phyloP scores from a whole-genome alignment of 2,329 filamentous ascomycete species.

The Monascus ruber region DNA sequence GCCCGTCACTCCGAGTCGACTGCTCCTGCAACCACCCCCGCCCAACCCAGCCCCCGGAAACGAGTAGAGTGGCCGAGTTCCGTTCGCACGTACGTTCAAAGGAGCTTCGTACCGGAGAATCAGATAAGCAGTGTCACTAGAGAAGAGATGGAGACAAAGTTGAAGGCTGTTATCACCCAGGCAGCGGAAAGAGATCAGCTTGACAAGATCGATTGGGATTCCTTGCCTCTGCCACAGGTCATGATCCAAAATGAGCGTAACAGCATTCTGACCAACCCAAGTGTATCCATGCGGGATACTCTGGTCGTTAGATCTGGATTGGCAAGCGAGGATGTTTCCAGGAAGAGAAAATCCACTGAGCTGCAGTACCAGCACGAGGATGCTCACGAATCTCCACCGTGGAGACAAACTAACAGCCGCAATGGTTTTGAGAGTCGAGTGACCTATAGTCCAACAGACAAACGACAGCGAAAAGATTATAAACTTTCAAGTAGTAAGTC shows the following conservation, averaged over 20 bases:
- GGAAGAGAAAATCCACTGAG: slow-evolving; percentile 75
- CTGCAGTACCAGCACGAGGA: slow-evolving; percentile 38
- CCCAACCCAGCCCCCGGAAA: slow-evolving; percentile 30
- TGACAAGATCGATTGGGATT: slow-evolving; percentile 68
- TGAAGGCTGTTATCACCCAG: slow-evolving; percentile 74
- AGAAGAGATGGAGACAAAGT: slow-evolving; percentile 66
- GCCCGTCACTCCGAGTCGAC: slow-evolving; percentile 26
- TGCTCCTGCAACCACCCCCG: slow-evolving; percentile 10
- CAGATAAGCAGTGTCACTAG: slow-evolving; percentile 51
- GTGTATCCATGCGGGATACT: slow-evolving; percentile 27
- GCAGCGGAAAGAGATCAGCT: slow-evolving; percentile 65
- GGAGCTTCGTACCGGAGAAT: slow-evolving; percentile 70
- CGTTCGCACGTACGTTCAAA: slow-evolving; percentile 81
- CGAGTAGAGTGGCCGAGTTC: slow-evolving; percentile 65
- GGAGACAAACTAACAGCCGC: slow-evolving; percentile 60
- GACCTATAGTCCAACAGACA: slow-evolving; percentile 47
- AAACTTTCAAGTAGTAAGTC: slow-evolving; percentile 82
- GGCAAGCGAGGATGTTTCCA: slow-evolving; percentile 33
- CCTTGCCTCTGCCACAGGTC: slow-evolving; percentile 71
- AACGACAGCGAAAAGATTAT: slow-evolving; percentile 38
- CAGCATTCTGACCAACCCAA: slow-evolving; percentile 34
- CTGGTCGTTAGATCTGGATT: slow-evolving; percentile 9
- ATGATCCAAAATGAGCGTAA: slow-evolving; percentile 63
- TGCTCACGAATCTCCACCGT: slow-evolving; percentile 50
- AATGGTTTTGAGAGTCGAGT: slow-evolving; percentile 62